A percentile compares a stretch with the other conserved stretches of the same genome.
Evolutionary conservation across 2,329 filamentous ascomycete genomes (phyloP).

Genomic region (Trichophyton schoenleinii): DNA sequence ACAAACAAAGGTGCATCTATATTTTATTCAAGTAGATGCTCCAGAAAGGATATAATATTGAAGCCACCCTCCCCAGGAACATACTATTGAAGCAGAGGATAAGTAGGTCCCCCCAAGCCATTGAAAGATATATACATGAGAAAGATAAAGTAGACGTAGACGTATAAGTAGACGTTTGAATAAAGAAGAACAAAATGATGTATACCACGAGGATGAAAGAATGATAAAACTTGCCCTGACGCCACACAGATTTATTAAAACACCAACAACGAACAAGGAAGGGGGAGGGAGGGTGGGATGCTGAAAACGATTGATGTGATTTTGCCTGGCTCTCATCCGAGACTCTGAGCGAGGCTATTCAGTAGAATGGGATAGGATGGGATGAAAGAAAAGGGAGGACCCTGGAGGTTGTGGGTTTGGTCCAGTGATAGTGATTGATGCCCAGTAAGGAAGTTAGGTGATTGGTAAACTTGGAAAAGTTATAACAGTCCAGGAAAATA

Average conservation of each 20-base stretch:
- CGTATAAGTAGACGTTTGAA: not conserved
- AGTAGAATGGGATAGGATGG: not conserved
- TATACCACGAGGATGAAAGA: not conserved
- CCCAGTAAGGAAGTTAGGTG: not conserved
- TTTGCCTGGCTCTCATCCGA: too few relatives aligned
- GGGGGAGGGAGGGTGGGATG: not conserved
- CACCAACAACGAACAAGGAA: not conserved
- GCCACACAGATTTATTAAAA: slow-evolving; percentile 1
- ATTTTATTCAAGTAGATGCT: not conserved
- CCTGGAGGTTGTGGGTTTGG: not conserved
- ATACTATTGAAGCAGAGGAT: not conserved
- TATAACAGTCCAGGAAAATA: not conserved
- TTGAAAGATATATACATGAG: not conserved
- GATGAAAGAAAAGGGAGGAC: not conserved
- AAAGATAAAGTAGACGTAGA: not conserved
- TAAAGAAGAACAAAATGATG: not conserved
- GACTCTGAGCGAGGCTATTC: not conserved
- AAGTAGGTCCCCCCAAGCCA: not conserved
- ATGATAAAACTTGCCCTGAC: not conserved
- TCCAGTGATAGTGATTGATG: not conserved
- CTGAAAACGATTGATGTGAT: not conserved
- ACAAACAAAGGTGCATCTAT: too few relatives aligned
- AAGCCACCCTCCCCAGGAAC: not conserved
- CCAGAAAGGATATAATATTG: not conserved
- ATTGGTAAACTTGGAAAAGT: not conserved